Base-by-base conservation (phyloP, 179 eudicot species). In the Nepenthes alata region DNA sequence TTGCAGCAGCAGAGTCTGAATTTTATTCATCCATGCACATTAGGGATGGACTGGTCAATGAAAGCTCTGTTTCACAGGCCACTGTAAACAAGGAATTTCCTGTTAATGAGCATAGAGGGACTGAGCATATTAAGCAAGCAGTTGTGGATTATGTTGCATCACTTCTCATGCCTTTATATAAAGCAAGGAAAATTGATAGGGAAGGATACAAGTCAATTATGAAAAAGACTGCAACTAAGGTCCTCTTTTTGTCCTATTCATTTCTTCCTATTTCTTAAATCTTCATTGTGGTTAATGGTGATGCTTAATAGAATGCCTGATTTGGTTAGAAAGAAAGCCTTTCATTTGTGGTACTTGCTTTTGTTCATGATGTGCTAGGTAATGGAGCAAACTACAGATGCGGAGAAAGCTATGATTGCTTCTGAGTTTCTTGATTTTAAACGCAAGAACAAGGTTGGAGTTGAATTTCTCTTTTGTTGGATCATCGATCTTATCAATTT, bases 201-300 rank as follows among this genome's bases (percentile, higher is more conserved):
- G 97, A 90, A 3, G 87, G 95, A 37, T 94, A 90, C 72, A 94
- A 94, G 80, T 81, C 94, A 13, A 90, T 94, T 51, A 87, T 94
- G 99, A 94, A 84, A 81, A 94, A 90, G 85, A 84, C 96, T 59
- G 97, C 95, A 8, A 84, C 99, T 50, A 94, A 94, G 97, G 99
- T 94, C 14, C 25, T 62, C 15, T 72, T 48, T 37, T 60, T 35
- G 34, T 53, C 2, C 62, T 16, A 25, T 25, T 25, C 25, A 25
- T 25, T 47, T 16, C 16, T 50, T 47, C 44, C 14, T 12, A 47
- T 11, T 48, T 53, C 39, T 61, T 35, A 14, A 25, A 15, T 36
- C 53, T 34, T 63, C 9, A 5, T 57, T 50, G 6, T 0, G 14
- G 44, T 55, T 55, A 39, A 38, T 39, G 2, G 34, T 2, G 3